Evolutionary conservation across 2,329 filamentous ascomycete genomes (phyloP), one percentile per base, ranked within the genome.

Genomic region (Hirsutella rhossiliensis): DNA sequence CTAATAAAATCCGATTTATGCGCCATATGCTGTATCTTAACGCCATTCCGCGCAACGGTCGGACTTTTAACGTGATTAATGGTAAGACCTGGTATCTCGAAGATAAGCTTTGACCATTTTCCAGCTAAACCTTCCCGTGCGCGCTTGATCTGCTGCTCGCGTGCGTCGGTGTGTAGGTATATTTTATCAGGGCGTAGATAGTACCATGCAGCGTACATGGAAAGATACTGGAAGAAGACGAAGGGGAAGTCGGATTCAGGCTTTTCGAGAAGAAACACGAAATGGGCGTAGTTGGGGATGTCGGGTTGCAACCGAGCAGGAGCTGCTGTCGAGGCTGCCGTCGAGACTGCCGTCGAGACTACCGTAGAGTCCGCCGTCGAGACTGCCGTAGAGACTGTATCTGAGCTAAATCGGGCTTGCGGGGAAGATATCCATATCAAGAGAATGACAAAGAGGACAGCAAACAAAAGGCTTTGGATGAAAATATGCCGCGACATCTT

Each of bases 31-130:
- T 15, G 29, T n/a, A 54, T 50, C 15, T 32, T 29, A 7, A 47
- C 27, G 9, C 52, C 51, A 36, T 54, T 51, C n/a, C 15, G 17
- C 1, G 53, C 50, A 4, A 32, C 23, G 7, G 37, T 44, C 9
- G 50, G 53, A 3, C 43, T 38, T 15, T 40, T 11, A 40, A 48
- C 17, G 72, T 78, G 57, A 17, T 52, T 50, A 36, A 56, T 38
- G 3, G 30, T 44, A 2, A 59, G 18, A 9, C 40, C 39, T 8
- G 55, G 54, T 1, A 56, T 36, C 4, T 43, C 43, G 42, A 59
- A 49, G 19, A 59, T 40, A n/a, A 49, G 49, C 36, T 42, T 39
- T 8, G 45, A 49, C 57, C 56, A 61, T 19, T 42, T 42, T 12
- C 41, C 41, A 7, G 41, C 17, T 3, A 29, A 27, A 4, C 47